These are phyloP conservation scores for Aspergillus affinis DNA, from an alignment of 495 filamentous ascomycete species.

Conservation along the genomic window DNA sequence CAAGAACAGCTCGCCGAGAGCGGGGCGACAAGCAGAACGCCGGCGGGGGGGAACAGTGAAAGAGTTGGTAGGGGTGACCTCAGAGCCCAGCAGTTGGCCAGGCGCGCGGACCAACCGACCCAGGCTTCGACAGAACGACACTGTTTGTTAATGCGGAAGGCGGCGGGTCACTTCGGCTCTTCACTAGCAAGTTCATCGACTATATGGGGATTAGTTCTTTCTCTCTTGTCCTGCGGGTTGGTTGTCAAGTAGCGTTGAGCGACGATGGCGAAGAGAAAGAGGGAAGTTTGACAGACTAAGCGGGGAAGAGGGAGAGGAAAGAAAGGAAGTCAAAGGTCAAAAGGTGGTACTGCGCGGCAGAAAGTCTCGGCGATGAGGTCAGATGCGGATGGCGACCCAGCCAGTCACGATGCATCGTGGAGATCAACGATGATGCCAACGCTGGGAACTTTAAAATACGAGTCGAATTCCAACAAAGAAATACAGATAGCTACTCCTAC, in stretches of 20 bases:
- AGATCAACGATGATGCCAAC: slow-evolving; percentile 12
- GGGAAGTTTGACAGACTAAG: neutral
- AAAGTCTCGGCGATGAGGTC: slow-evolving; percentile 17
- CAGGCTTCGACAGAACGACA: slow-evolving; percentile 7
- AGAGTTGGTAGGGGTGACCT: slow-evolving; percentile 9
- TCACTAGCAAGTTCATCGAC: slow-evolving; percentile 31
- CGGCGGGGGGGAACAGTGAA: neutral
- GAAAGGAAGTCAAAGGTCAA: neutral
- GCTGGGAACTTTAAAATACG: neutral
- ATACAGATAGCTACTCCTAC: neutral
- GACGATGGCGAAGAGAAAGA: neutral
- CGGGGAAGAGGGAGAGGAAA: neutral
- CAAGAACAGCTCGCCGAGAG: slow-evolving; percentile 1
- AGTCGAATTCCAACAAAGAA: neutral
- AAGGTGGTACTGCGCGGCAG: neutral
- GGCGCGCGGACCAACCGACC: slow-evolving; percentile 22
- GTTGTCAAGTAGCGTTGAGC: neutral
- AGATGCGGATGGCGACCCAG: slow-evolving; percentile 8
- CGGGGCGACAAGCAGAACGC: slow-evolving; percentile 9
- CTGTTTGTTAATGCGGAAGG: neutral
- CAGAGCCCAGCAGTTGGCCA: slow-evolving; percentile 12
- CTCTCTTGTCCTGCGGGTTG: neutral
- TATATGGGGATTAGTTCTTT: neutral
- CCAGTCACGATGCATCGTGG: slow-evolving; percentile 13
- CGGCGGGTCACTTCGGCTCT: slow-evolving; percentile 10